A percentile compares a stretch with the other conserved stretches of the same genome.
Conservation (phyloP, 108 stramenopile genomes). For the Cyclotella kingstonii region DNA sequence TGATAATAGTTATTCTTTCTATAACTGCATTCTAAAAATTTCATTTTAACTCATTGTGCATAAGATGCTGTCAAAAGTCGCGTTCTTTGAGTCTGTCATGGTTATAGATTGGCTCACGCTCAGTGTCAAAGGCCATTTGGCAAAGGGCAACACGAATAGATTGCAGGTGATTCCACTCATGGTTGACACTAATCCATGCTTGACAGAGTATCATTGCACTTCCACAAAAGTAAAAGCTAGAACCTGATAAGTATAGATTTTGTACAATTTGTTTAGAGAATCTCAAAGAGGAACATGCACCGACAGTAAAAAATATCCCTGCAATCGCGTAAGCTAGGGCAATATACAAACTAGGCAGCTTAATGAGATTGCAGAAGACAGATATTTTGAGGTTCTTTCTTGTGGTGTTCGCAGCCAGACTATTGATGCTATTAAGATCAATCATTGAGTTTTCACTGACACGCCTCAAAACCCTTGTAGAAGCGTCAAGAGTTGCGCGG, state of each 20-base stretch:
- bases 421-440: neutral
- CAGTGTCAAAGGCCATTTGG: neutral
- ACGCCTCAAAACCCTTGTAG: neutral
- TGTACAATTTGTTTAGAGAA: neutral
- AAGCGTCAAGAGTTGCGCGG: neutral
- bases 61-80: too few relatives aligned
- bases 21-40: too few relatives aligned
- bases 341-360: conserved; percentile 6
- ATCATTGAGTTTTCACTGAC: neutral
- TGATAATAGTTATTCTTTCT: too few relatives aligned
- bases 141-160: conserved; percentile 3
- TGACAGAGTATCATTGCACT: neutral
- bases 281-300: neutral
- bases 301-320: conserved; percentile 8
- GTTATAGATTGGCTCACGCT: neutral
- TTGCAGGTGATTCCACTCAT: conserved; percentile 6
- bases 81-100: too few relatives aligned
- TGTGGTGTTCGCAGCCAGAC: neutral
- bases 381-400: neutral
- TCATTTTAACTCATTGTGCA: too few relatives aligned
- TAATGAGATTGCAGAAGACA: neutral
- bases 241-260: conserved; percentile 5
- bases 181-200: neutral
- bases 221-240: neutral
- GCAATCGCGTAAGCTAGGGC: conserved; percentile 1